Conservation (phyloP, 1,284 basidiomycete species). For the Pascua guehoae region DNA sequence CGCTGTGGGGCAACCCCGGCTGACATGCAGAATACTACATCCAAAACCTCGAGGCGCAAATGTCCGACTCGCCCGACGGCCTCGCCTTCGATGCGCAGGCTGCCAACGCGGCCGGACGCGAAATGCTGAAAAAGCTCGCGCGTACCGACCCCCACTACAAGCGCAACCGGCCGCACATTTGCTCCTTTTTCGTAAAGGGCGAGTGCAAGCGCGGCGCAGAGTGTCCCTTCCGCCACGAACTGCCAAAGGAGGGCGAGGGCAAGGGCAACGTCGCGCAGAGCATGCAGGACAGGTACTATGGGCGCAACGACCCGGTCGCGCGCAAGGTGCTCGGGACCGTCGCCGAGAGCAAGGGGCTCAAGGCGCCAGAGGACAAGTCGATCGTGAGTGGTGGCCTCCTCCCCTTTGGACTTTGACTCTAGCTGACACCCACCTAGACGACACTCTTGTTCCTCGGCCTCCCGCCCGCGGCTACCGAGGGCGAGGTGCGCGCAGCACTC, state of each 20-base stretch:
- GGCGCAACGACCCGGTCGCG: slow-evolving; percentile 84
- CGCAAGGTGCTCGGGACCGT: slow-evolving; percentile 73
- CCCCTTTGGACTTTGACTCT: too few relatives aligned
- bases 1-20: background rate
- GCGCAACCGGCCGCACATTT: slow-evolving; percentile 87
- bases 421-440: slow-evolving; percentile 57
- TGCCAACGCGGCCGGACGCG: slow-evolving; percentile 77
- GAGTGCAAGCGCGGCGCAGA: slow-evolving; percentile 86
- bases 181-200: slow-evolving; percentile 94
- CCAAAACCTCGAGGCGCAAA: slow-evolving; percentile 86
- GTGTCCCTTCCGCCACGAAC: slow-evolving; percentile 93
- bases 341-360: slow-evolving; percentile 73
- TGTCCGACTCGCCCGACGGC: slow-evolving; percentile 45
- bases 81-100: slow-evolving; percentile 60
- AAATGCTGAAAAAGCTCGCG: slow-evolving; percentile 91
- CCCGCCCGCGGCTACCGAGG: slow-evolving; percentile 64
- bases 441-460: slow-evolving; percentile 88
- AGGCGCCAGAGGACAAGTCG: slow-evolving; percentile 79
- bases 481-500: slow-evolving; percentile 71
- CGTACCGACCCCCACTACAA: slow-evolving; percentile 95
- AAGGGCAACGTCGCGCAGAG: slow-evolving; percentile 85
- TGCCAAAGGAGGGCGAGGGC: slow-evolving; percentile 60
- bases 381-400: slow-evolving; percentile 68
- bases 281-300: slow-evolving; percentile 87
- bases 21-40: slow-evolving; percentile 76